Conservation (phyloP, 2,329 filamentous ascomycete genomes). For the Neurospora crassa region DNA sequence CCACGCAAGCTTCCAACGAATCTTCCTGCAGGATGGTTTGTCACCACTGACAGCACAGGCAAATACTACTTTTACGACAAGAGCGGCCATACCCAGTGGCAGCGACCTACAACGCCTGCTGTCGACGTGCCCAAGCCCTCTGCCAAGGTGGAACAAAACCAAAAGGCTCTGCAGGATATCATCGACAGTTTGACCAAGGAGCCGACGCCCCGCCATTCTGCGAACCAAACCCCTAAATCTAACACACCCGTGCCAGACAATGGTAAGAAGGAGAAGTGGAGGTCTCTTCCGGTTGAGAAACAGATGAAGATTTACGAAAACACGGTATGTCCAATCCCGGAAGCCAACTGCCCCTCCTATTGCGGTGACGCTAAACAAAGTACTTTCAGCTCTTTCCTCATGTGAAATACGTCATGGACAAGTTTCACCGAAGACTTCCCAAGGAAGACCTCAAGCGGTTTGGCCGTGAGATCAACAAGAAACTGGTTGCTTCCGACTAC, state of each 20-base stretch:
- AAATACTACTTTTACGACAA: conserved; percentile 80
- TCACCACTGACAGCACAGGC: conserved; percentile 60
- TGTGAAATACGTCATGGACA: conserved; percentile 77
- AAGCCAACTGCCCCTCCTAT: not conserved
- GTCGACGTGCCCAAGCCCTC: conserved; percentile 55
- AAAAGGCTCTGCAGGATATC: conserved; percentile 72
- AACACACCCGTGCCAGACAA: conserved; percentile 43
- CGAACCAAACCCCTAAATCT: conserved; percentile 54
- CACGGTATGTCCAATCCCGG: conserved; percentile 52
- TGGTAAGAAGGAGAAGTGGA: conserved; percentile 62
- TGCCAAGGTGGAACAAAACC: conserved; percentile 52
- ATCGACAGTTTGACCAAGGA: conserved; percentile 77
- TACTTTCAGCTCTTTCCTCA: conserved; percentile 62
- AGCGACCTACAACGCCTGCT: conserved; percentile 61
- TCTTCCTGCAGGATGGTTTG: conserved; percentile 79
- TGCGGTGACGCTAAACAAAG: conserved; percentile 7
- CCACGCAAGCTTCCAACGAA: conserved; percentile 44
- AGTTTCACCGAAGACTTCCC: conserved; percentile 77
- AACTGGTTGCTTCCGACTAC: conserved; percentile 83
- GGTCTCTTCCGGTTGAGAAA: conserved; percentile 63
- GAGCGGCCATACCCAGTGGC: conserved; percentile 72
- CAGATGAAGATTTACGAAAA: conserved; percentile 94
- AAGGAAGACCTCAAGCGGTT: conserved; percentile 63
- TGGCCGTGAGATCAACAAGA: conserved; percentile 66
- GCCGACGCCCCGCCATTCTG: conserved; percentile 40